Conservation (phyloP, 1,284 basidiomycete species). For the Cryptococcus jaspeensis region DNA sequence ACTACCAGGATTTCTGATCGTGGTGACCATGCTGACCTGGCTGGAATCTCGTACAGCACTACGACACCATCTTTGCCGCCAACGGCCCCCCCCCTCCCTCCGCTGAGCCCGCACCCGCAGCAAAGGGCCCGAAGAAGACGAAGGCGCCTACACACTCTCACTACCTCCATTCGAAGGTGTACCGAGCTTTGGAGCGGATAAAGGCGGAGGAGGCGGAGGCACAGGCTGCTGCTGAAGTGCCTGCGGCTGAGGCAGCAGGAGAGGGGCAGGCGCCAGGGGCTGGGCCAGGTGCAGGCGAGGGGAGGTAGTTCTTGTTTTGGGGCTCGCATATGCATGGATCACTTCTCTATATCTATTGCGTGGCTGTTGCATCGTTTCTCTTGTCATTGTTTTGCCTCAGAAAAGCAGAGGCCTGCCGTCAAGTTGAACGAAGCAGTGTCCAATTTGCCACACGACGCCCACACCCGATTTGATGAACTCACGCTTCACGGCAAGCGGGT, state of each 20-base stretch:
- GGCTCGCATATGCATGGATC: too few species aligned
- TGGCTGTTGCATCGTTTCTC: too few species aligned
- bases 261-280: conserved; percentile 13
- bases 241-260: conserved; percentile 19
- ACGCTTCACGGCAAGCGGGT: too few species aligned
- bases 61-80: conserved; percentile 87
- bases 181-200: conserved; percentile 88
- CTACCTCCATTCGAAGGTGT: conserved; percentile 95
- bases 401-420: too few species aligned
- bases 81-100: conserved; percentile 62
- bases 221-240: conserved; percentile 18
- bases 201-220: conserved; percentile 45
- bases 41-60: conserved; percentile 60
- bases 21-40: not conserved
- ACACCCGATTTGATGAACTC: too few species aligned
- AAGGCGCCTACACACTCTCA: conserved; percentile 62
- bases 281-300: not conserved
- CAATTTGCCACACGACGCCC: too few species aligned
- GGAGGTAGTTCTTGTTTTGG: not conserved
- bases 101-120: conserved; percentile 54
- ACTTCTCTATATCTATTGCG: too few species aligned
- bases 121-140: conserved; percentile 26
- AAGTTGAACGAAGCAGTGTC: too few species aligned
- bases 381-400: too few species aligned
- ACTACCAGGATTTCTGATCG: not conserved